Evolutionary conservation across 2,329 filamentous ascomycete genomes (phyloP), one percentile per base, ranked within the genome.

Genomic region (Aspergillus transmontanensis): DNA sequence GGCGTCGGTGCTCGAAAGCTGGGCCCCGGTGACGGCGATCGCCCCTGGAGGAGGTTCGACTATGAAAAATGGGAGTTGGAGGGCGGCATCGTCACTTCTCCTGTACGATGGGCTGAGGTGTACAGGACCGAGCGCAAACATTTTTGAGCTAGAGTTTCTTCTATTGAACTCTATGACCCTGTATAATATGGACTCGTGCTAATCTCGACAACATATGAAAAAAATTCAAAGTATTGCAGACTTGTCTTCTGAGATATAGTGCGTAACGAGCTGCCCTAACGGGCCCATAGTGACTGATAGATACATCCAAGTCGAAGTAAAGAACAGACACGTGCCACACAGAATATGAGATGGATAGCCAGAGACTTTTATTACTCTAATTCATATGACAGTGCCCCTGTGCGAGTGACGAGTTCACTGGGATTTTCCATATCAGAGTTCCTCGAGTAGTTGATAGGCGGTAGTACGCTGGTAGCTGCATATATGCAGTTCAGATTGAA

Each of bases 1-100:
- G 74, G 80, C 57, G 65, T 77, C 79, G 71, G 78, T 59, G 58
- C 76, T 70, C 32, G 75, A 71, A 53, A 74, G 71, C 66, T 71
- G 14, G 62, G 62, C 9, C 50, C 23, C 32, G 61, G 59, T 43
- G 50, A 57, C 7, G 41, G 56, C 10, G 34, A 58, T 28, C 61
- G 60, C 10, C 67, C 69, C 4, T 72, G 69, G 71, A 70, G 69
- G 68, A 61, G 59, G 23, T 67, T 62, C 32, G 43, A 66, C 46
- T 69, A 65, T 45, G 26, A 46, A n/a, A 53, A 66, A 14, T 77
- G 74, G 74, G 66, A 69, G 9, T 56, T 77, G 46, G 66, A 72
- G 63, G 72, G 75, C 21, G 76, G 75, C 32, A 71, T 77, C 53
- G 61, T 67, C n/a, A 73, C 64, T 23, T 56, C 74, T 10, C 74